These are phyloP conservation scores for Leonotis leonurus DNA, from an alignment of 257 asterid species.

Conservation along the genomic window DNA sequence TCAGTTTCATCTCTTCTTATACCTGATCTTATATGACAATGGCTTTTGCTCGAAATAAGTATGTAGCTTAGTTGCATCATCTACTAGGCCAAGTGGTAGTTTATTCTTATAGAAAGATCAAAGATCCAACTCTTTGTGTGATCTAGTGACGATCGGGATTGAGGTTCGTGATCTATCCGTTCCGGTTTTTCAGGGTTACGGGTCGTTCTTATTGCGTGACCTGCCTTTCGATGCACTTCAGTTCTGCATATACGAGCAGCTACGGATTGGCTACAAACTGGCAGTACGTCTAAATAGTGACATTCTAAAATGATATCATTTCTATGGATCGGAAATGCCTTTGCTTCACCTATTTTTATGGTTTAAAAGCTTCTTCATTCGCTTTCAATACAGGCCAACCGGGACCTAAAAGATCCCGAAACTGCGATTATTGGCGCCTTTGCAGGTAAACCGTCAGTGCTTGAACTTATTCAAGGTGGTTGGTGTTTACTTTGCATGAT, in stretches of 20 bases:
- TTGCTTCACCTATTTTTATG: neutral
- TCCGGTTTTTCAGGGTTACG: conserved; percentile 42
- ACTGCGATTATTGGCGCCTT: conserved; percentile 66
- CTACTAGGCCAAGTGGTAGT: neutral
- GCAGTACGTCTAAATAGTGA: conserved; percentile 39
- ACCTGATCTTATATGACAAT: neutral
- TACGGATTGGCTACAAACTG: conserved; percentile 51
- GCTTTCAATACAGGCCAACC: conserved; percentile 40
- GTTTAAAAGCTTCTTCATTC: neutral
- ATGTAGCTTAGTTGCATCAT: neutral
- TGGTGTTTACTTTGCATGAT: too few relatives aligned
- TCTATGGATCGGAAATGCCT: neutral
- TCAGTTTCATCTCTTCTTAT: neutral
- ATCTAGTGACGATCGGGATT: too few relatives aligned
- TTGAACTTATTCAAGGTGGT: too few relatives aligned
- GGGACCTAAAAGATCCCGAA: conserved; percentile 59
- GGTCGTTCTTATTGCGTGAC: conserved; percentile 64
- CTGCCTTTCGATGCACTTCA: conserved; percentile 73
- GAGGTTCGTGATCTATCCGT: neutral
- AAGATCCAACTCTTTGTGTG: too few relatives aligned
- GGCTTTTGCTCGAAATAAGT: neutral
- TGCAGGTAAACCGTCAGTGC: conserved; percentile 67
- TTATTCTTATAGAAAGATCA: too few relatives aligned
- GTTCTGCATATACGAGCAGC: conserved; percentile 67
- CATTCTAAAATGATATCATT: neutral